Evolutionary conservation across 2,329 filamentous ascomycete species (phyloP), one percentile per base, ranked within the genome.

Genomic region (Raffaelea ambrosiae): DNA sequence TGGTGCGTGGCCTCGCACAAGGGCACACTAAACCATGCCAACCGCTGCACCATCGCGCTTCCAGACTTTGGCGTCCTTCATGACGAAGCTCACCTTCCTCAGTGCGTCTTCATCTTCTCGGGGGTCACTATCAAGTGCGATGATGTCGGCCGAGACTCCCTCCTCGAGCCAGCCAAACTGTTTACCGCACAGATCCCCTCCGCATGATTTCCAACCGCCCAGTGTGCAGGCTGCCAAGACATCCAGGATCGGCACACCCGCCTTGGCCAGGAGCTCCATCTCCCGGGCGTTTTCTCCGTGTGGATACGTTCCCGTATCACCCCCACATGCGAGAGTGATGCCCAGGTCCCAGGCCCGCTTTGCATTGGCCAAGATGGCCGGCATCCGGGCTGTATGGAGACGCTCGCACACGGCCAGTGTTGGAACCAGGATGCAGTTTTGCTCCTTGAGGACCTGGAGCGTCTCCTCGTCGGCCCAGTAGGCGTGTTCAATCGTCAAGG

Each of bases 11-110:
- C n/a, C n/a, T n/a, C n/a, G n/a, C n/a, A n/a, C n/a, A n/a, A n/a
- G n/a, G n/a, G n/a, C n/a, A n/a, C n/a, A n/a, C n/a, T n/a, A n/a
- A n/a, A n/a, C n/a, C n/a, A n/a, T n/a, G n/a, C n/a, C n/a, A n/a
- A n/a, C n/a, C n/a, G n/a, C n/a, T n/a, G n/a, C n/a, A n/a, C 64
- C 61, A 5, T 61, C 57, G 33, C 54, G 48, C 56, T 75, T 76
- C 65, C 71, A 77, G 9, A 77, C 61, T 43, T 56, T 65, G 1
- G 66, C 74, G 54, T 79, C 74, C 56, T 79, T 79, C 74, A 79
- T 78, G 18, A 79, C 75, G 56, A 77, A 77, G 46, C 58, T 63
- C 1, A 77, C 70, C 49, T 64, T 68, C 46, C 73, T 64, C 29
- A 79, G 51, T 2, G 68, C 68, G 20, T 56, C 52, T 1, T 58